phyloP scores from a whole-genome alignment of 352 stramenopile genomes.

The Phytopythium litorale region DNA sequence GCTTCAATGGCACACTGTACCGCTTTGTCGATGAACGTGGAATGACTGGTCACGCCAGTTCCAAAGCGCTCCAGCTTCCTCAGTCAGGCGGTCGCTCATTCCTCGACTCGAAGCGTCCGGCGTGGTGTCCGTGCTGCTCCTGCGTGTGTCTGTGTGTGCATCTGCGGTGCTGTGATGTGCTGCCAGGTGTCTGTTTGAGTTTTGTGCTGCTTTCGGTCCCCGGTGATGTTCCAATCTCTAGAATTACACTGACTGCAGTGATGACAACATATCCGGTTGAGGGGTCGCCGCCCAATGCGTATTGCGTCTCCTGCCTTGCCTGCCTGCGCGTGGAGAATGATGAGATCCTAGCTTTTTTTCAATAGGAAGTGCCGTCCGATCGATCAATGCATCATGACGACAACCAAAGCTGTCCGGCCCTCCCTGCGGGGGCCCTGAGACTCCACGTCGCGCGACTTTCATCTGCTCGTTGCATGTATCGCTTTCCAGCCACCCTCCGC shows the following conservation, averaged over 20 bases:
- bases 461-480: too few relatives aligned
- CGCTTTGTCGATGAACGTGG: too few relatives aligned
- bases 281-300: slow-evolving; percentile 11
- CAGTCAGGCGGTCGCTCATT: not conserved
- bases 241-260: slow-evolving; percentile 73
- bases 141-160: not conserved
- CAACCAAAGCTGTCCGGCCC: slow-evolving; percentile 33
- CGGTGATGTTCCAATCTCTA: slow-evolving; percentile 36
- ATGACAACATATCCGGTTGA: slow-evolving; percentile 56
- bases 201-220: not conserved
- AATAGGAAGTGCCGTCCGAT: slow-evolving; percentile 74
- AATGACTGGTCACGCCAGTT: not conserved
- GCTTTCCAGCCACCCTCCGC: too few relatives aligned
- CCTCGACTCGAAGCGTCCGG: not conserved
- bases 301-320: not conserved
- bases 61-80: too few relatives aligned
- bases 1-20: too few relatives aligned
- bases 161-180: not conserved
- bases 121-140: not conserved
- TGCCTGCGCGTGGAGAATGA: slow-evolving; percentile 37
- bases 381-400: slow-evolving; percentile 58
- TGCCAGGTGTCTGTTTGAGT: not conserved
- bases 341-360: slow-evolving; percentile 58
- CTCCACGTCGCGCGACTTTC: slow-evolving; percentile 17
- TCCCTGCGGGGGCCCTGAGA: slow-evolving; percentile 36